phyloP scores from a whole-genome alignment of 305 asterid genomes.

The Fraxinus dipetala region DNA sequence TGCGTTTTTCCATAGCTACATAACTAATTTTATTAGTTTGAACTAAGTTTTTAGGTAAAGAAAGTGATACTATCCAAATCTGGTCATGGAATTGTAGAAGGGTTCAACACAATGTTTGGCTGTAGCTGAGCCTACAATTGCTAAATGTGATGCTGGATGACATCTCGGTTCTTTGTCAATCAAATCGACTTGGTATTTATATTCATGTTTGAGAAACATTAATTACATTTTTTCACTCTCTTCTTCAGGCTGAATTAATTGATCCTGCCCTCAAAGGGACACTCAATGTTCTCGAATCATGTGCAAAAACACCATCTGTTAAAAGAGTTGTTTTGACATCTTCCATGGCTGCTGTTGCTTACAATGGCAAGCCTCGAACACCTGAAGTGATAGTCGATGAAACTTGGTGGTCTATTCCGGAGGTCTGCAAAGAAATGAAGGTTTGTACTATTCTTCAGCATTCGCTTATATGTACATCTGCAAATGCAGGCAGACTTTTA shows the following conservation, averaged over 20 bases:
- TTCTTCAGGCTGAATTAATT: conserved; percentile 47
- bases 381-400: conserved; percentile 59
- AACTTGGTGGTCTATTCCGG: conserved; percentile 56
- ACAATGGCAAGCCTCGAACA: conserved; percentile 42
- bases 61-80: not conserved
- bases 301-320: conserved; percentile 44
- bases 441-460: conserved; percentile 10
- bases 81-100: not conserved
- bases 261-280: conserved; percentile 69
- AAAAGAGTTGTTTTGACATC: conserved; percentile 26
- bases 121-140: not conserved
- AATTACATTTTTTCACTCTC: conserved; percentile 2
- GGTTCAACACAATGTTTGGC: not conserved
- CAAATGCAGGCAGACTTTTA: not conserved
- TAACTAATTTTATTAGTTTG: not conserved
- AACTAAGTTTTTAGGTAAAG: not conserved
- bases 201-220: not conserved
- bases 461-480: not conserved
- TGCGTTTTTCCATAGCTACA: not conserved
- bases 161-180: not conserved
- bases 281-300: conserved; percentile 55
- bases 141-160: not conserved
- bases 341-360: conserved; percentile 50
- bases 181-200: not conserved
- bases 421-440: conserved; percentile 43